phyloP scores from a whole-genome alignment of 2,329 filamentous ascomycete genomes.

The Didymellaceae sp. region DNA sequence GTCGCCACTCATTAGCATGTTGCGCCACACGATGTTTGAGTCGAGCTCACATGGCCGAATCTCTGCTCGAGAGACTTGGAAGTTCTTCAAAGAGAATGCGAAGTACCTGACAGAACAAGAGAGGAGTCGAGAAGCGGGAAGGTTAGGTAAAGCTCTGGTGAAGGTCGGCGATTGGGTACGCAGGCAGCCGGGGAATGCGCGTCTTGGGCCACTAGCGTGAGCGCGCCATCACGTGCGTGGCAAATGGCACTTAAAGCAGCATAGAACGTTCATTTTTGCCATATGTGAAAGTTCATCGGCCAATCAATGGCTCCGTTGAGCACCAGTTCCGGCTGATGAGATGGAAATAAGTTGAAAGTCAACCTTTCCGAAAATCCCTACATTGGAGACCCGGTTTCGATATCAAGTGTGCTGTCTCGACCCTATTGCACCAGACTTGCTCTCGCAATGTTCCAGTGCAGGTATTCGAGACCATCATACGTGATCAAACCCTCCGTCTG shows the following conservation, averaged over 20 bases:
- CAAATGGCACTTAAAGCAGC: conserved; percentile 24
- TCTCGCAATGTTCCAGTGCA: no score
- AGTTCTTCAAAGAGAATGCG: neutral
- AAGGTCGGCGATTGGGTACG: conserved; percentile 14
- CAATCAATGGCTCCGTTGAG: neutral
- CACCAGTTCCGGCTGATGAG: no score
- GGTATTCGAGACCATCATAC: no score
- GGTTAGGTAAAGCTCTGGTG: no score
- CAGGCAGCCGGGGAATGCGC: conserved; percentile 21
- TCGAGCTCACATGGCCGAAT: conserved; percentile 25
- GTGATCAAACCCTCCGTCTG: no score
- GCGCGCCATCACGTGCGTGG: conserved; percentile 44
- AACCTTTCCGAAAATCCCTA: neutral
- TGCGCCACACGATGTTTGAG: neutral
- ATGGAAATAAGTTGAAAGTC: neutral
- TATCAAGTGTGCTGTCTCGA: no score
- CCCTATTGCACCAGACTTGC: no score
- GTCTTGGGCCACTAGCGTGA: conserved; percentile 11
- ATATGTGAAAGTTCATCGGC: neutral
- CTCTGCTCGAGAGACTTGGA: neutral
- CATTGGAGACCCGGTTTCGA: no score
- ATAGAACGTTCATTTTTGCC: conserved; percentile 6
- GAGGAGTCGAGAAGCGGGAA: conserved; percentile 1
- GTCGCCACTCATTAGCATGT: conserved; percentile 30
- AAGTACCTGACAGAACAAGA: neutral